Percentiles rank a stretch among this genome's conserved stretches.
phyloP scores from a whole-genome alignment of 495 filamentous ascomycete genomes.

The Penicillium egyptiacum region DNA sequence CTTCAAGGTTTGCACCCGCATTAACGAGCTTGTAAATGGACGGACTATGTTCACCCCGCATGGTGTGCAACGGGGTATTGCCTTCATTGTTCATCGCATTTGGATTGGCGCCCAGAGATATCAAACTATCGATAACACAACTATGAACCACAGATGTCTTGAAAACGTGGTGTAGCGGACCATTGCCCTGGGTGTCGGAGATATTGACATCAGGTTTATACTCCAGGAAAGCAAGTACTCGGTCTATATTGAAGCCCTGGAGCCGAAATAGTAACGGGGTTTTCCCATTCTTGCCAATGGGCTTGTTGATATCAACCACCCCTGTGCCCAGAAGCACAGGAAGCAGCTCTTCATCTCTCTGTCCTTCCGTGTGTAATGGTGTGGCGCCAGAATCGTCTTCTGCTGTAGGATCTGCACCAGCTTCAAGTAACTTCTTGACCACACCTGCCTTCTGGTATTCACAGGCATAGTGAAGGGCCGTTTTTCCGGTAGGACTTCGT shows the following conservation, averaged over 20 bases:
- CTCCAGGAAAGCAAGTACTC: not conserved
- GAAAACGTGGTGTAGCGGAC: conserved; percentile 7
- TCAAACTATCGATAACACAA: conserved; percentile 13
- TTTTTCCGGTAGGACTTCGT: conserved; percentile 9
- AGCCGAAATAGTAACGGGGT: conserved; percentile 6
- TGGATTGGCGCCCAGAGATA: conserved; percentile 20
- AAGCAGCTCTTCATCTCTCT: conserved; percentile 12
- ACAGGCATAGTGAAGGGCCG: conserved; percentile 21
- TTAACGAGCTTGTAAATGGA: conserved; percentile 12
- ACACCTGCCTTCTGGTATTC: conserved; percentile 3
- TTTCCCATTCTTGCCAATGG: not conserved
- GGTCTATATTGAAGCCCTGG: not conserved
- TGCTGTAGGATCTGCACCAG: conserved; percentile 19
- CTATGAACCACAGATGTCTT: not conserved
- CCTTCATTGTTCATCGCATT: conserved; percentile 20
- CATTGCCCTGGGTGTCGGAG: conserved; percentile 1
- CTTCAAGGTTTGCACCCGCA: conserved; percentile 25
- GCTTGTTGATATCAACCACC: conserved; percentile 17
- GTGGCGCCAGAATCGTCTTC: conserved; percentile 15
- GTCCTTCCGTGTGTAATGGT: conserved; percentile 15
- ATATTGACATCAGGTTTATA: conserved; percentile 12
- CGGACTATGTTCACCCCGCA: not conserved
- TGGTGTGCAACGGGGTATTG: conserved; percentile 16
- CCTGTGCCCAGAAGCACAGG: conserved; percentile 9
- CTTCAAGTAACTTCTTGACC: conserved; percentile 14